Conservation (phyloP, 2,329 filamentous ascomycete species). For the Exophiala mesophila region DNA sequence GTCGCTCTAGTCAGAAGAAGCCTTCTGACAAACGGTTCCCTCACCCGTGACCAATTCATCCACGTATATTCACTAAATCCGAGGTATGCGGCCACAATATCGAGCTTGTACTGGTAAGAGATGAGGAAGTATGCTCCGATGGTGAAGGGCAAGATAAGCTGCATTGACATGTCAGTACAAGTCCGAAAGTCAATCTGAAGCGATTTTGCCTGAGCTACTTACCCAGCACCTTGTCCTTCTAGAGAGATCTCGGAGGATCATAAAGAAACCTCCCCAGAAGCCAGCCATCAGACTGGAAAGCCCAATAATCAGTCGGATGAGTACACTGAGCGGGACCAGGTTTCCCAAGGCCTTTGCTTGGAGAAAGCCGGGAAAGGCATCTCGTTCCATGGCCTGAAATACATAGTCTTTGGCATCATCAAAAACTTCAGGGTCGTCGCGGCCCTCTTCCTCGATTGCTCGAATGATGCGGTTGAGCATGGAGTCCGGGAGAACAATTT, state of each 20-base stretch:
- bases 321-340: constrained; percentile 82
- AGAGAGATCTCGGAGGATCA: constrained; percentile 82
- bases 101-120: constrained; percentile 92
- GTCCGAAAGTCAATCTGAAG: background rate
- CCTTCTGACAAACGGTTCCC: constrained; percentile 84
- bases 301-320: constrained; percentile 79
- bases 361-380: constrained; percentile 96
- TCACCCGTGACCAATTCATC: constrained; percentile 81
- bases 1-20: constrained; percentile 77
- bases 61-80: constrained; percentile 95
- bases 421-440: constrained; percentile 95
- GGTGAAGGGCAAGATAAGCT: constrained; percentile 84
- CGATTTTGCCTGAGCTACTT: constrained; percentile 27
- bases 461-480: constrained; percentile 83
- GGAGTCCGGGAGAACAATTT: constrained; percentile 85
- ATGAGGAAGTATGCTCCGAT: constrained; percentile 82
- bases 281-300: constrained; percentile 82
- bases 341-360: constrained; percentile 94
- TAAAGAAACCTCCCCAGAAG: constrained; percentile 89
- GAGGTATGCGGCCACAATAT: constrained; percentile 82
- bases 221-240: constrained; percentile 78
- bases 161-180: constrained; percentile 16
- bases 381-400: constrained; percentile 98
- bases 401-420: constrained; percentile 98
- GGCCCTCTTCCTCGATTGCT: constrained; percentile 81